These are phyloP conservation scores for Boehmeria nivea DNA, from an alignment of 306 rosid genomes.

Conservation along the genomic window DNA sequence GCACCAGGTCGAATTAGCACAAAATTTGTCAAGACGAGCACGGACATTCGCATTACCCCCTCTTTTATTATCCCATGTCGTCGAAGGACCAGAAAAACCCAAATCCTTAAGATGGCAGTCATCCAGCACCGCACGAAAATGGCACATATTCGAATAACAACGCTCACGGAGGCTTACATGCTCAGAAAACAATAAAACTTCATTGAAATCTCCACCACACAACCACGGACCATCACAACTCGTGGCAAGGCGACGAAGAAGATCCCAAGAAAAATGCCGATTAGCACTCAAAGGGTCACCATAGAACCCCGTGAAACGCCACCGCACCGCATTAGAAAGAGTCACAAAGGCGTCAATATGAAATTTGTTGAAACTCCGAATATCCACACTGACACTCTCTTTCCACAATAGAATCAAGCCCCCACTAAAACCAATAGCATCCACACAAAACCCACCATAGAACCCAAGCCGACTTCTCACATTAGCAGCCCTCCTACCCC, in stretches of 20 bases:
- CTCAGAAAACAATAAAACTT: background rate
- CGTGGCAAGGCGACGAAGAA: background rate
- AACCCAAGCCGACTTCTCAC: background rate
- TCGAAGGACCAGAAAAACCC: background rate
- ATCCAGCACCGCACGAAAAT: too few species aligned
- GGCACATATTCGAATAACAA: too few species aligned
- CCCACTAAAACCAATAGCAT: background rate
- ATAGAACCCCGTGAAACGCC: background rate
- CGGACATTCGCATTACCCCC: background rate
- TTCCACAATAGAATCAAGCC: background rate
- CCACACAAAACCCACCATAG: background rate
- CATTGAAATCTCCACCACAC: too few species aligned
- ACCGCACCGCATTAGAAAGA: background rate
- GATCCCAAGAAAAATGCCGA: background rate
- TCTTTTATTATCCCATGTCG: background rate
- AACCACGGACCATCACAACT: too few species aligned
- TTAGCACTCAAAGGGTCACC: background rate
- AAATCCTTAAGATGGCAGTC: background rate
- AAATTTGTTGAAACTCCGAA: background rate
- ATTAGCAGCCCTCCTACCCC: background rate
- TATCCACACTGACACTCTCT: background rate
- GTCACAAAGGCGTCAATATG: background rate
- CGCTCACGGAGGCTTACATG: background rate
- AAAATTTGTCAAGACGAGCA: background rate
- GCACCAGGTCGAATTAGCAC: background rate